Percentiles rank a stretch among this genome's conserved stretches.
Conservation (phyloP, 192 early-diverging fungal species). For the Dissophora globulifera region DNA sequence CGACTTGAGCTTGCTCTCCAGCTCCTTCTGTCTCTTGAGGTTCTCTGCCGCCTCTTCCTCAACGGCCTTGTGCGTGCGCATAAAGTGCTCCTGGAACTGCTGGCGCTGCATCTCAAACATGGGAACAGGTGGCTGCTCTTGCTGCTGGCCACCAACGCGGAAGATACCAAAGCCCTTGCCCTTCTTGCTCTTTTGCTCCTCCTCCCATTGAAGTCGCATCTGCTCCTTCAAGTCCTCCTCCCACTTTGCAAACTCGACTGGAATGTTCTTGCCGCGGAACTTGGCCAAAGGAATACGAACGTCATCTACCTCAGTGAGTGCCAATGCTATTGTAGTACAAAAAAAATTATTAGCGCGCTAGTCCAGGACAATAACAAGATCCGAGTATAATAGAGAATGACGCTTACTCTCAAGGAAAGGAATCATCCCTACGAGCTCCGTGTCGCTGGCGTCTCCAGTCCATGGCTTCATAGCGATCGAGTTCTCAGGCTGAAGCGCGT, state of each 20-base stretch:
- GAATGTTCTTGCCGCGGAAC: conserved; percentile 75
- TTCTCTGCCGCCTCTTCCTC: conserved; percentile 80
- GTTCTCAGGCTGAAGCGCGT: conserved; percentile 93
- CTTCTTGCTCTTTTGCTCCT: conserved; percentile 64
- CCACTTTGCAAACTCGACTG: conserved; percentile 74
- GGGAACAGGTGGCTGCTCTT: conserved; percentile 73
- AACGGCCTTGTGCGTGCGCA: conserved; percentile 71
- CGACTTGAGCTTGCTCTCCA: conserved; percentile 82
- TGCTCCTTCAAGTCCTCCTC: conserved; percentile 73
- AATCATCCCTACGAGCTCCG: conserved; percentile 83
- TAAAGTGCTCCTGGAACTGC: conserved; percentile 69
- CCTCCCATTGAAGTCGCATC: conserved; percentile 74
- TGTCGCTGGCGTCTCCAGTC: conserved; percentile 84
- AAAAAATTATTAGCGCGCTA: conserved; percentile 3
- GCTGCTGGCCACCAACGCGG: conserved; percentile 61
- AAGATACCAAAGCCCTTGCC: conserved; percentile 62
- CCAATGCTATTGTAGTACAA: conserved; percentile 53
- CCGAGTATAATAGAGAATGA: no score
- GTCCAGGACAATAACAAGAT: neutral
- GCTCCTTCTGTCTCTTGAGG: conserved; percentile 72
- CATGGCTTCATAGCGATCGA: conserved; percentile 86
- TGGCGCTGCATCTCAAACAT: conserved; percentile 72
- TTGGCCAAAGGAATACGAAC: conserved; percentile 76
- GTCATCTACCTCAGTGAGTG: conserved; percentile 79
- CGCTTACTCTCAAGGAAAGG: conserved; percentile 90